Evolutionary conservation across 148 eudicot genomes (phyloP).

Genomic region (Diospyros kaki): DNA sequence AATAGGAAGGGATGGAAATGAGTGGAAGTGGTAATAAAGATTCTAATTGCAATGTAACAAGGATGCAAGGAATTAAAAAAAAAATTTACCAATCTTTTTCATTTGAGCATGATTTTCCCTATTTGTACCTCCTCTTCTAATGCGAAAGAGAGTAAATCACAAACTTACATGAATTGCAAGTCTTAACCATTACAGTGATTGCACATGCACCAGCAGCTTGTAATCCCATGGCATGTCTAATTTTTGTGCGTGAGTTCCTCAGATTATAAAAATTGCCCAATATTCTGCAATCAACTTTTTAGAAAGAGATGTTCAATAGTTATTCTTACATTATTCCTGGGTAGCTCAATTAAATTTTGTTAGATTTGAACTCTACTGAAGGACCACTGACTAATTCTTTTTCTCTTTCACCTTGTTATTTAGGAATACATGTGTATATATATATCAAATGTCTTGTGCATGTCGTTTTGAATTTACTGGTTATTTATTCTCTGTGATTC

Average conservation of each 20-base stretch:
- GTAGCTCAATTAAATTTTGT: not conserved
- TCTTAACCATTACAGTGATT: too few relatives aligned
- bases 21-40: not conserved
- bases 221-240: not conserved
- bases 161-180: not conserved
- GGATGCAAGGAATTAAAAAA: not conserved
- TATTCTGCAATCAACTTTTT: not conserved
- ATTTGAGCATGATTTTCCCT: not conserved
- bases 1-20: not conserved
- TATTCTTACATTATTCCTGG: too few relatives aligned
- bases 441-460: not conserved
- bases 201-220: not conserved
- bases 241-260: too few relatives aligned
- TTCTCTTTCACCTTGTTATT: not conserved
- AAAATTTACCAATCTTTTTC: not conserved
- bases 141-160: not conserved
- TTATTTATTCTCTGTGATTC: too few relatives aligned
- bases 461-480: too few relatives aligned
- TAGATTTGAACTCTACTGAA: not conserved
- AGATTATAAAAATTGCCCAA: too few relatives aligned
- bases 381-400: not conserved
- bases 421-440: not conserved
- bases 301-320: not conserved
- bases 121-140: not conserved
- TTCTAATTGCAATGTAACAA: not conserved